These are phyloP conservation scores for Populus trichocarpa DNA, from an alignment of 441 rosid genomes.

Conservation along the genomic window DNA sequence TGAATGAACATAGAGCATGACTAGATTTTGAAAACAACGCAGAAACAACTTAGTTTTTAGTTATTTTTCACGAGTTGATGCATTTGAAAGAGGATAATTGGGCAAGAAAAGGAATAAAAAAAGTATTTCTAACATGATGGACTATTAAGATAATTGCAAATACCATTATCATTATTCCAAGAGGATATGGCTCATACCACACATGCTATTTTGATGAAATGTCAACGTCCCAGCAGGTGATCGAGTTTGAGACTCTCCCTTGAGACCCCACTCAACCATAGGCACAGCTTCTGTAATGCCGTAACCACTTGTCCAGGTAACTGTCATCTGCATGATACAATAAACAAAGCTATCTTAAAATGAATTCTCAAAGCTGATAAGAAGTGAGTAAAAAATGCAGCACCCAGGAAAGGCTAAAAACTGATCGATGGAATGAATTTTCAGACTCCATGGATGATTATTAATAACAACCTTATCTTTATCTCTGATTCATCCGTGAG, in stretches of 20 bases:
- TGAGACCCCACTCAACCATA: conserved; percentile 69
- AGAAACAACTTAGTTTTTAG: no score
- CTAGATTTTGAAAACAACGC: no score
- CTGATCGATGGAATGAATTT: not conserved
- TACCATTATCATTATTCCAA: not conserved
- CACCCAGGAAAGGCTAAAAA: not conserved
- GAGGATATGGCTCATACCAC: conserved; percentile 52
- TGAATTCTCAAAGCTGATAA: no score
- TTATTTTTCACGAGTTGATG: no score
- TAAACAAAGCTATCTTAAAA: no score
- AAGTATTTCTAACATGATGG: not conserved
- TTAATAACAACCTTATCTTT: no score
- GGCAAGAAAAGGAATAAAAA: not conserved
- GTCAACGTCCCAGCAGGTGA: conserved; percentile 92
- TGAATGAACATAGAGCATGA: no score
- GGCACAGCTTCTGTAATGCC: conserved; percentile 70
- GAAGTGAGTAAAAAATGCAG: not conserved
- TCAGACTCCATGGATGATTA: no score
- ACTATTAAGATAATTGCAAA: not conserved
- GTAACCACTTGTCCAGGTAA: conserved; percentile 98
- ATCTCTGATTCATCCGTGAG: no score
- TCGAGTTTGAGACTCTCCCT: conserved; percentile 35
- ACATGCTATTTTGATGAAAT: conserved; percentile 70
- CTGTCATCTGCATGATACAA: conserved; percentile 63
- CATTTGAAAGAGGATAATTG: no score